Base-by-base conservation (phyloP, 2,329 filamentous ascomycete genomes). In the Keithomyces neogunnii region DNA sequence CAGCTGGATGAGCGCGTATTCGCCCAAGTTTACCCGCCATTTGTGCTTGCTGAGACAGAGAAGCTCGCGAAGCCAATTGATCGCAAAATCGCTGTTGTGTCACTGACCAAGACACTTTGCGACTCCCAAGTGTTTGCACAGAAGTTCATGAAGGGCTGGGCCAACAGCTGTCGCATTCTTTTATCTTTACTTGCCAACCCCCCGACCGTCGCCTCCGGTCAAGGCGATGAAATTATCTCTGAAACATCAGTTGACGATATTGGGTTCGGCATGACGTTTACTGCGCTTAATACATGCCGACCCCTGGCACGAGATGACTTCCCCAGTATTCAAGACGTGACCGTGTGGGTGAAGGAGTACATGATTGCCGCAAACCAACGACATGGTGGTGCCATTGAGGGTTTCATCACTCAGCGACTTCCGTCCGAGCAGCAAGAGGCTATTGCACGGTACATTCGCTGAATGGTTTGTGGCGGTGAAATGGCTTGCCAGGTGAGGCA, bases 231-330 rank as follows among this genome's bases (percentile, higher is more conserved):
- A 58, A 73, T 88, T 48, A 85, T 95, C 56, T 81, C 83, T 9
- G 93, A 97, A 65, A 85, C 89, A 3, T 92, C 97, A 62, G 88
- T 96, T 30, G 93, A 99, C 61, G 93, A 99, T 66, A 84, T 96
- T 58, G 86, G 89, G 31, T 99, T 99, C 63, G 93, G 93, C 30
- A 84, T 96, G 57, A 92, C 90, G 7, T 99, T 95, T 70, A 97
- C 93, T 1, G 85, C 88, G 33, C 79, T 99, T 56, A 95, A 92
- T 72, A 96, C 92, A 0, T 93, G 92, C 73, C 89, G 86, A 66
- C 84, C 84, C 53, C 74, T 81, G 3, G 72, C 80, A 1, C 78
- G 77, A 48, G 93, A 97, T 65, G 86, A 91, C 26, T 97, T 90
- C 74, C 86, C 91, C 1, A 87, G 96, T 55, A 83, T 96, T 11